A percentile compares a stretch with the other conserved stretches of the same genome.
Evolutionary conservation across 306 rosid genomes (phyloP).

Genomic region (Casuarina cunninghamiana): DNA sequence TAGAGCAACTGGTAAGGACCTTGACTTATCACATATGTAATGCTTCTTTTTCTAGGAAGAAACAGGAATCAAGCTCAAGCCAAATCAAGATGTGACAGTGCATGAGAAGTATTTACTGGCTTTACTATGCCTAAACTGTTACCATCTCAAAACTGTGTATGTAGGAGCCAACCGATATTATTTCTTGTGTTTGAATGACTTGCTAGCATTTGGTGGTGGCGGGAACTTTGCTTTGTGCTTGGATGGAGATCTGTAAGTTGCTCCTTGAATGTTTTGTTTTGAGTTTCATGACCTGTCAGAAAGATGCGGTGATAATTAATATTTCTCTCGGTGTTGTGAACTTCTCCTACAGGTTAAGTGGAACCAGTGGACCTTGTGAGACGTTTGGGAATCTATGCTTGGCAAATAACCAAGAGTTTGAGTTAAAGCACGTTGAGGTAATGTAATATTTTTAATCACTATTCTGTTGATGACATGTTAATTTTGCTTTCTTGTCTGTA

Average conservation of each 20-base stretch:
- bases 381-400: conserved; percentile 84
- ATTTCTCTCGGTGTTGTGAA: conserved; percentile 22
- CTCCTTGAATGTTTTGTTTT: conserved; percentile 11
- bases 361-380: conserved; percentile 86
- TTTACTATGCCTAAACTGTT: background rate
- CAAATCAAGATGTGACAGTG: background rate
- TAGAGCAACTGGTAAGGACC: conserved; percentile 87
- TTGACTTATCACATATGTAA: conserved; percentile 12
- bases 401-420: conserved; percentile 86
- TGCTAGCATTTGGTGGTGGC: conserved; percentile 92
- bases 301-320: conserved; percentile 11
- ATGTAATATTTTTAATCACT: conserved; percentile 4
- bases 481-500: background rate
- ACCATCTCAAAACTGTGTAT: conserved; percentile 8
- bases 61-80: conserved; percentile 5
- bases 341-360: conserved; percentile 64
- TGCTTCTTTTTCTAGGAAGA: conserved; percentile 21
- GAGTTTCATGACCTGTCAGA: background rate
- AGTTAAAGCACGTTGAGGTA: conserved; percentile 94
- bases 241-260: conserved; percentile 89
- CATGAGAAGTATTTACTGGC: background rate
- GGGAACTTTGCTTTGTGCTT: conserved; percentile 83
- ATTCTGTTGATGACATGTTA: background rate
- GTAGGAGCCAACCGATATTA: conserved; percentile 86
- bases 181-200: conserved; percentile 67